These are phyloP conservation scores for Elongisporangium prolatum DNA, from an alignment of 352 stramenopile species.

Conservation along the genomic window DNA sequence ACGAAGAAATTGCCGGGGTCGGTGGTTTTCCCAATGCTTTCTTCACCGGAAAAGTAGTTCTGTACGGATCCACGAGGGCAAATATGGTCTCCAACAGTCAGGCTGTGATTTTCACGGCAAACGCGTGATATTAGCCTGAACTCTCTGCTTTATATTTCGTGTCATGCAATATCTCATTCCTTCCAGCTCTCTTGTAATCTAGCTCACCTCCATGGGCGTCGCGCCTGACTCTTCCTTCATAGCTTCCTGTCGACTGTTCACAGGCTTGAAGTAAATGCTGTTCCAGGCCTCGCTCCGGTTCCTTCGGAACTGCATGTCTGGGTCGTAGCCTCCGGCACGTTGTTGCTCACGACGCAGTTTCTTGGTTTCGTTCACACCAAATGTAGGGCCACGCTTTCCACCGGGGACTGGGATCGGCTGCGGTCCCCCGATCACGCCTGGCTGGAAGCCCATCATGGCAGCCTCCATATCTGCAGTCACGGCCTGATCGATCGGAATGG, in stretches of 20 bases:
- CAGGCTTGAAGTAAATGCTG: conserved; percentile 68
- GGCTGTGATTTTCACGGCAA: background rate
- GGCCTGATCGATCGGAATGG: conserved; percentile 80
- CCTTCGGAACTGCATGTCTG: conserved; percentile 69
- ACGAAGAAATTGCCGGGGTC: background rate
- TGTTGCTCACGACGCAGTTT: conserved; percentile 78
- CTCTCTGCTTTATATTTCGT: background rate
- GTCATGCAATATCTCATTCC: background rate
- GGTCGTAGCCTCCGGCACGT: conserved; percentile 73
- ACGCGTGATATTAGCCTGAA: background rate
- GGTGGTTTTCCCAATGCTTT: background rate
- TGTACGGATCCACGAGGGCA: no score
- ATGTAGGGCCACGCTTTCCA: conserved; percentile 73
- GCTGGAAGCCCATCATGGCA: conserved; percentile 86
- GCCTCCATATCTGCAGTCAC: conserved; percentile 87
- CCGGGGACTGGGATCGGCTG: conserved; percentile 75
- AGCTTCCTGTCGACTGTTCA: conserved; percentile 15
- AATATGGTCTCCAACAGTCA: no score
- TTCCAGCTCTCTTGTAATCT: no score
- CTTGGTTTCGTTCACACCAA: conserved; percentile 76
- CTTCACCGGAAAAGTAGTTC: background rate
- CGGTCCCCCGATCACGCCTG: conserved; percentile 59
- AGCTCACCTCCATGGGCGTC: conserved; percentile 53
- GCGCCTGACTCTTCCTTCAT: conserved; percentile 15
- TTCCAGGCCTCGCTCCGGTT: conserved; percentile 78